These are phyloP conservation scores for Paraurostyla sp. DNA, from an alignment of 73 alveolate genomes.

Conservation along the genomic window DNA sequence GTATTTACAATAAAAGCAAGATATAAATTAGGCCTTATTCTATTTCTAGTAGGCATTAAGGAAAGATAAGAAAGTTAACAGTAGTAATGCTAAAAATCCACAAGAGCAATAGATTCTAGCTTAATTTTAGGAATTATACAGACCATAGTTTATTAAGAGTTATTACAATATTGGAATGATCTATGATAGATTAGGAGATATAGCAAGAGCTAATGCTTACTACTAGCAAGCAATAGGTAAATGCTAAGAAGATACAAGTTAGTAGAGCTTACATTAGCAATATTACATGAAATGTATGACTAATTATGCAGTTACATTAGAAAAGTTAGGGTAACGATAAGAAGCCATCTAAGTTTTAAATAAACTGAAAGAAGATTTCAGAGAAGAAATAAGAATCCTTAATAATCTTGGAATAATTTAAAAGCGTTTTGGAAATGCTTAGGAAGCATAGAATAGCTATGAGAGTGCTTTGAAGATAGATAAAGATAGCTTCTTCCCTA, in stretches of 20 bases:
- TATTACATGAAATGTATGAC: constrained; percentile 56
- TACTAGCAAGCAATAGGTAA: constrained; percentile 70
- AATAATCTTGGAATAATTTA: constrained; percentile 50
- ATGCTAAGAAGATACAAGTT: constrained; percentile 2
- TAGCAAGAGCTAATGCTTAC: constrained; percentile 64
- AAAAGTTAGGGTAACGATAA: constrained; percentile 62
- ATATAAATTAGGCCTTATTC: constrained; percentile 65
- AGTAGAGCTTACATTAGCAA: not conserved
- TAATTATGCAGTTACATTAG: constrained; percentile 65
- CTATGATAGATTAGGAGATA: constrained; percentile 75
- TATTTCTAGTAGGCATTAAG: constrained; percentile 58
- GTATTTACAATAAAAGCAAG: constrained; percentile 60
- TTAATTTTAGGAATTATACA: not conserved
- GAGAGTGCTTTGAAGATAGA: constrained; percentile 21
- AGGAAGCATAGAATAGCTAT: constrained; percentile 6
- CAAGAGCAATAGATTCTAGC: constrained; percentile 43
- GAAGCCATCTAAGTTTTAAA: constrained; percentile 52
- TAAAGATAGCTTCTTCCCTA: constrained; percentile 29
- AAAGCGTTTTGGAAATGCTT: constrained; percentile 2
- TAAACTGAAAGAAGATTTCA: constrained; percentile 13
- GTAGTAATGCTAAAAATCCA: constrained; percentile 43
- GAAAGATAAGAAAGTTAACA: constrained; percentile 60
- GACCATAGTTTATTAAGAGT: constrained; percentile 54
- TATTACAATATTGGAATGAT: constrained; percentile 74
- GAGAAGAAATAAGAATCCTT: constrained; percentile 21